Evolutionary conservation across 768 basidiomycete species (phyloP), one percentile per base, ranked within the genome.

Genomic region (Suillus tomentosus): DNA sequence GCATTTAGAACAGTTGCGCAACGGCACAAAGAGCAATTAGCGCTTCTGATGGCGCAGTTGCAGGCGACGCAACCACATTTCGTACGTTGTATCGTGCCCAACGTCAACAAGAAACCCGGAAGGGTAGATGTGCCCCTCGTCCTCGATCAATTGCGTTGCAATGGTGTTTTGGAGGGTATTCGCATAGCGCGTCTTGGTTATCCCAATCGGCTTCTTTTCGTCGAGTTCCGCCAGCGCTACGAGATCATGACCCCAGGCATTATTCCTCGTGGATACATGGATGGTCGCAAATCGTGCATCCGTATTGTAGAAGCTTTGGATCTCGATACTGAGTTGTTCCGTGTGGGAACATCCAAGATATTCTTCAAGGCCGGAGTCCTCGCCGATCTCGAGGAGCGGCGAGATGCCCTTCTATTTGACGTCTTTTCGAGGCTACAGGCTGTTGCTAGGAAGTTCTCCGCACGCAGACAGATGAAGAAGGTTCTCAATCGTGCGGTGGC

Each of bases 311-410:
- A 89, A 63, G 87, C 92, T 5, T 81, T 99, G 50, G 92, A 96
- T 55, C 85, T 99, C 42, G 95, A 97, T 73, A 87, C 90, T 56
- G 80, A 85, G 3, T 82, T 88, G 22, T 97, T 88, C 83, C 92
- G 90, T 71, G 92, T 99, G 61, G 97, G 97, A 7, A 94, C 93
- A 0, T 96, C 95, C 43, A 99, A 99, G 79, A 92, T 98, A 65
- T 99, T 99, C 81, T 99, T 99, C 87, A 99, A 99, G 73, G 96
- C 97, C 2, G 96, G 96, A 4, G 94, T 97, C 4, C 84, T 99
- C 17, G 97, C 97, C 39, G 96, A 96, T 69, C 84, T 99, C 10
- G 97, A 99, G 74, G 97, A 98, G 69, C 84, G 94, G 14, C 81
- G 96, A 17, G 96, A 99, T 75, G 82, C 86, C 14, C 78, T 94